Conservation (phyloP, 345 rosid genomes). For the Linum trigynum region DNA sequence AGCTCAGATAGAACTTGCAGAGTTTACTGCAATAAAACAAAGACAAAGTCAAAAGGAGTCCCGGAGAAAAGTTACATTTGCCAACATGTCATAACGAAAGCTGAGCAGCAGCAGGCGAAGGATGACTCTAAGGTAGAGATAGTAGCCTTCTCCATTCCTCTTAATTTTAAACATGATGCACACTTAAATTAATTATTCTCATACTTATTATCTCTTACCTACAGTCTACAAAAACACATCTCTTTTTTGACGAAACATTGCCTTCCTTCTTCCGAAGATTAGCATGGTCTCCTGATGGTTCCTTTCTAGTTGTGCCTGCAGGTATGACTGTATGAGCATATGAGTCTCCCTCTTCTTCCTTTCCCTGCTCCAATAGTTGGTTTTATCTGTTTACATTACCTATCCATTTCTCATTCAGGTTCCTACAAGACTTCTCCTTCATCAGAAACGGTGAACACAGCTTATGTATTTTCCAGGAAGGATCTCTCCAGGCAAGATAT, state of each 20-base stretch:
- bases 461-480: slow-evolving; percentile 75
- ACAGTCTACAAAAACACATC: slow-evolving; percentile 60
- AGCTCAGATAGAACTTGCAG: slow-evolving; percentile 97
- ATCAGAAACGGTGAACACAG: slow-evolving; percentile 59
- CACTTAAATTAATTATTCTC: neutral
- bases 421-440: slow-evolving; percentile 52
- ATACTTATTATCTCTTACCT: slow-evolving; percentile 6
- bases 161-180: slow-evolving; percentile 8
- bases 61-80: slow-evolving; percentile 64
- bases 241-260: slow-evolving; percentile 90
- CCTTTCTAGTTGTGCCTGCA: slow-evolving; percentile 82
- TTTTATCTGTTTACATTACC: neutral
- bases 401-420: slow-evolving; percentile 38
- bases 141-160: slow-evolving; percentile 10
- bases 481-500: slow-evolving; percentile 72
- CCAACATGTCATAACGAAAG: slow-evolving; percentile 70
- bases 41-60: slow-evolving; percentile 45
- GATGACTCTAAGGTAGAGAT: slow-evolving; percentile 61
- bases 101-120: slow-evolving; percentile 42
- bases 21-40: slow-evolving; percentile 64
- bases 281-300: slow-evolving; percentile 99
- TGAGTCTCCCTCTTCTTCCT: neutral
- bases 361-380: neutral
- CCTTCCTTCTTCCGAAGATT: slow-evolving; percentile 94
- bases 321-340: slow-evolving; percentile 30